Conservation (phyloP, 2,329 filamentous ascomycete genomes). For the Colletotrichum higginsianum region DNA sequence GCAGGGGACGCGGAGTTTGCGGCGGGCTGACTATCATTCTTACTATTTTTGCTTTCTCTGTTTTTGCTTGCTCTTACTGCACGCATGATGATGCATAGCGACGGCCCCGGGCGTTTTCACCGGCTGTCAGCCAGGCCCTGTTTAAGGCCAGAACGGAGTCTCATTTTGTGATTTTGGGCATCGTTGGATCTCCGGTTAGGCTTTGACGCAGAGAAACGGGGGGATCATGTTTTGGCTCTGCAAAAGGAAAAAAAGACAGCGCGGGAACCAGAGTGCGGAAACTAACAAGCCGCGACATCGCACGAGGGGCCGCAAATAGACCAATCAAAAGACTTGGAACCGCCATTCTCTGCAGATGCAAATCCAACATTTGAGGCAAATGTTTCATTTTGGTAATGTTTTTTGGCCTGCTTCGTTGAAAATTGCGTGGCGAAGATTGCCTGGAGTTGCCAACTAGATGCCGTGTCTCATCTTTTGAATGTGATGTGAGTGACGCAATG, state of each 20-base stretch:
- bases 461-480: neutral
- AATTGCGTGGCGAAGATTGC: neutral
- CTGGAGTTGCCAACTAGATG: neutral
- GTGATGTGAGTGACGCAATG: conserved; percentile 34
- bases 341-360: conserved; percentile 11
- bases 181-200: conserved; percentile 36
- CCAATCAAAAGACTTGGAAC: conserved; percentile 17
- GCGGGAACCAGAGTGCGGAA: conserved; percentile 15
- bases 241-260: neutral
- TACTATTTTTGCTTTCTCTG: conserved; percentile 5
- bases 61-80: conserved; percentile 20
- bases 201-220: conserved; percentile 21
- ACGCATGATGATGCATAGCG: conserved; percentile 44
- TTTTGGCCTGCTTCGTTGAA: neutral
- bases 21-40: conserved; percentile 3
- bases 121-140: conserved; percentile 33
- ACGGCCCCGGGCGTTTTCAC: conserved; percentile 42
- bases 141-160: conserved; percentile 36
- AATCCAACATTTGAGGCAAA: neutral
- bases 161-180: conserved; percentile 35
- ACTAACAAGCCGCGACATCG: conserved; percentile 7
- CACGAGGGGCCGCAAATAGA: conserved; percentile 24
- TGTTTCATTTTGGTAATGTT: neutral
- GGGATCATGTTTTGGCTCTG: conserved; percentile 23
- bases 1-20: conserved; percentile 14